These are phyloP conservation scores for Plectosphaerella sp. DNA, from an alignment of 2,329 filamentous ascomycete species.

Conservation along the genomic window DNA sequence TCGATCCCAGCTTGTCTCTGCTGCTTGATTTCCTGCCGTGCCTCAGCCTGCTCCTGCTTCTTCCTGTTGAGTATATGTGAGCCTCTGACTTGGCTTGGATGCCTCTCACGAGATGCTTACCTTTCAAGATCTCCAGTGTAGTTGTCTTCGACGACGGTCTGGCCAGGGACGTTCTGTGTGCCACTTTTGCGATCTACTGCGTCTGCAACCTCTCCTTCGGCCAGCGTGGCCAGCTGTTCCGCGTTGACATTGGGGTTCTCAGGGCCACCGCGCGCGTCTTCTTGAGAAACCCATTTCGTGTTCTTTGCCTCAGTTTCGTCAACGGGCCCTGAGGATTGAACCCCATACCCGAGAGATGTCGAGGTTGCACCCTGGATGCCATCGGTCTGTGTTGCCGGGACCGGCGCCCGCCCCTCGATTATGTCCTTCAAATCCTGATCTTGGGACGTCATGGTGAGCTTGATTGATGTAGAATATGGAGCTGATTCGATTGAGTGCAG, in stretches of 20 bases:
- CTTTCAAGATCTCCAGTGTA: slow-evolving; percentile 14
- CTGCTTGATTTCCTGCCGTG: slow-evolving; percentile 14
- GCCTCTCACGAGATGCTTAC: slow-evolving; percentile 5
- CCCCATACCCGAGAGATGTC: slow-evolving; percentile 13
- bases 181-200: slow-evolving; percentile 18
- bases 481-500: neutral
- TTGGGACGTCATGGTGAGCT: neutral
- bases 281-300: slow-evolving; percentile 5
- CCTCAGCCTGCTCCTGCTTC: slow-evolving; percentile 15
- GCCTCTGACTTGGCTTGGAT: neutral
- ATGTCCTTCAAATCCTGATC: slow-evolving; percentile 4
- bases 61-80: slow-evolving; percentile 8
- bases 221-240: slow-evolving; percentile 16
- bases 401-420: slow-evolving; percentile 6
- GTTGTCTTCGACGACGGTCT: slow-evolving; percentile 12
- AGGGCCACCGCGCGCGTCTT: neutral
- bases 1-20: slow-evolving; percentile 11
- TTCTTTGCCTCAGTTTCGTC: slow-evolving; percentile 12
- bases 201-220: slow-evolving; percentile 19
- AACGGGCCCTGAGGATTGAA: slow-evolving; percentile 11
- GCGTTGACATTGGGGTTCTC: slow-evolving; percentile 18
- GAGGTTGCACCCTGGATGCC: slow-evolving; percentile 11
- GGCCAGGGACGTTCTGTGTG: slow-evolving; percentile 13
- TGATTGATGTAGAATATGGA: neutral
- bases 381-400: slow-evolving; percentile 4